Percentiles rank a stretch among this genome's conserved stretches.
These are phyloP conservation scores for Hondaea fermentalgiana DNA, from an alignment of 108 stramenopile genomes.

Conservation along the genomic window DNA sequence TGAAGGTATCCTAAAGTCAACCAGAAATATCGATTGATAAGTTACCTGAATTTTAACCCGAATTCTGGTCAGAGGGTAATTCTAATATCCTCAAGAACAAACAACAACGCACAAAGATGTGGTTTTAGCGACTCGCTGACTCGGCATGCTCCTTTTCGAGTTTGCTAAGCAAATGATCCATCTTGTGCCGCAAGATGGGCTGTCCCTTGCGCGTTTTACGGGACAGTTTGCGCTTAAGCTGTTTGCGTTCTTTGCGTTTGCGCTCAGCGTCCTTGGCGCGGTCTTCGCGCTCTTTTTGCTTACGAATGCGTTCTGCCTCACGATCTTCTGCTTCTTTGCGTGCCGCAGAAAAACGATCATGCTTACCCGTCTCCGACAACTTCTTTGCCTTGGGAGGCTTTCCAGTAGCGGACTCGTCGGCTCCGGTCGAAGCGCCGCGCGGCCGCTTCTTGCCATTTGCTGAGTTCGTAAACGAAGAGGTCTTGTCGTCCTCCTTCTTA, in stretches of 20 bases:
- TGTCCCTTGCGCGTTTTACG: not conserved
- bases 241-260: not conserved
- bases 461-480: not conserved
- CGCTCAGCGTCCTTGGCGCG: not conserved
- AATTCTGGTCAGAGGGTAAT: no score
- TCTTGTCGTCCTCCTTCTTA: not conserved
- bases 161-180: not conserved
- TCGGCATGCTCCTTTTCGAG: not conserved
- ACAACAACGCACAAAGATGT: not conserved
- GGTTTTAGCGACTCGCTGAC: not conserved
- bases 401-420: not conserved
- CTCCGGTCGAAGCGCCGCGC: no score
- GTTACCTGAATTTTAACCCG: no score
- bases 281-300: not conserved
- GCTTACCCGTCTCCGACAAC: not conserved
- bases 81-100: no score
- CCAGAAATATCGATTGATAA: no score
- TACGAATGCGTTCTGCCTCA: not conserved
- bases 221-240: not conserved
- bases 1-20: no score
- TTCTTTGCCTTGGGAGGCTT: not conserved
- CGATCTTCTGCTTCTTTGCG: not conserved
- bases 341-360: not conserved
- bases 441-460: not conserved
- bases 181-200: slow-evolving; percentile 2